A percentile compares a stretch with the other conserved stretches of the same genome.
Evolutionary conservation across 306 rosid species (phyloP).

Genomic region (Mimosa bimucronata): DNA sequence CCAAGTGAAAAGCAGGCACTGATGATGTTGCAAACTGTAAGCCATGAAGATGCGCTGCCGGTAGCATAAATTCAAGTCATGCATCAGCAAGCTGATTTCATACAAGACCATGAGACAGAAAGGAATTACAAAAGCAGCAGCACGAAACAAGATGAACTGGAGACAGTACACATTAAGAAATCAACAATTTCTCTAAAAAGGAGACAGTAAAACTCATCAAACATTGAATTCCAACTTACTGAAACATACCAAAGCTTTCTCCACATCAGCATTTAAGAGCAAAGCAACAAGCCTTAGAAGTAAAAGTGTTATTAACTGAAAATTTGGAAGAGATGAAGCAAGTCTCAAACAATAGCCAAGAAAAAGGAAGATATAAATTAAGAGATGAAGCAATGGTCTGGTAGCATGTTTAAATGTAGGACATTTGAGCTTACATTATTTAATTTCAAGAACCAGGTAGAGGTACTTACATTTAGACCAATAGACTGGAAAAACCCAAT

Average conservation of each 20-base stretch:
- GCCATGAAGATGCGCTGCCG: constrained; percentile 47
- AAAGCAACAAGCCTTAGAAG: constrained; percentile 59
- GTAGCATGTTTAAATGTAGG: constrained; percentile 8
- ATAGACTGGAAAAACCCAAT: constrained; percentile 60
- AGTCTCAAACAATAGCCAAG: constrained; percentile 2
- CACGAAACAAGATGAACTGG: constrained; percentile 65
- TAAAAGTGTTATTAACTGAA: constrained; percentile 67
- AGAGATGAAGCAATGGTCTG: neutral
- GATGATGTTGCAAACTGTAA: constrained; percentile 50
- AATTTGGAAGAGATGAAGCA: constrained; percentile 2
- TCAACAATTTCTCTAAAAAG: constrained; percentile 11
- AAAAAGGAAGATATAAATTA: neutral
- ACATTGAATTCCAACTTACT: constrained; percentile 47
- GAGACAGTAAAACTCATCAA: neutral
- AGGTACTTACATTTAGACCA: constrained; percentile 55
- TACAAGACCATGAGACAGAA: constrained; percentile 55
- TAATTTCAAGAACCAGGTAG: constrained; percentile 10
- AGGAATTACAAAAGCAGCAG: constrained; percentile 67
- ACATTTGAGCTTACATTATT: constrained; percentile 1
- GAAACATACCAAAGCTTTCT: constrained; percentile 42
- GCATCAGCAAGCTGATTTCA: constrained; percentile 53
- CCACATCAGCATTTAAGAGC: constrained; percentile 40
- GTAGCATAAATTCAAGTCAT: constrained; percentile 57
- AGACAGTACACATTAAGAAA: constrained; percentile 15
- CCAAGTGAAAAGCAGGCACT: constrained; percentile 42